Evolutionary conservation across 305 asterid species (phyloP).

Genomic region (Fraxinus angustifolia): DNA sequence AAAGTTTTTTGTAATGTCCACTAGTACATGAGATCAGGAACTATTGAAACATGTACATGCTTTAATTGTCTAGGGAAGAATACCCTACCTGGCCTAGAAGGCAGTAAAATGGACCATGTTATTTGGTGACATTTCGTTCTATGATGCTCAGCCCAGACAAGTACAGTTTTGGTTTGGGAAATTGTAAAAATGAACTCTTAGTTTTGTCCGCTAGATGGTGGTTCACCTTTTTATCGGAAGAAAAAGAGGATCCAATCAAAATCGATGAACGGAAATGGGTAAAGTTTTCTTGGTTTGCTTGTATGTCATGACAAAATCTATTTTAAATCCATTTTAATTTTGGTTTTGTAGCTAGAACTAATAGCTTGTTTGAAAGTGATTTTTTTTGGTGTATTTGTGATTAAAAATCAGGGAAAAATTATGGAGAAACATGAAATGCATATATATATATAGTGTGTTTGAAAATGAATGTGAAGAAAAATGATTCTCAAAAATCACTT

Average conservation of each 20-base stretch:
- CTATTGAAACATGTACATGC: neutral
- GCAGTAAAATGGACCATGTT: neutral
- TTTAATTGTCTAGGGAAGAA: neutral
- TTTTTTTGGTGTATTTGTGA: no score
- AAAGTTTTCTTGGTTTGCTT: neutral
- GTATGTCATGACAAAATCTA: neutral
- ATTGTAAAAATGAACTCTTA: neutral
- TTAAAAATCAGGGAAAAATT: no score
- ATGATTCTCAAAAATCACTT: neutral
- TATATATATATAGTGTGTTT: neutral
- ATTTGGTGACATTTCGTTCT: neutral
- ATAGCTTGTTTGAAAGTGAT: no score
- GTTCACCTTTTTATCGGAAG: no score
- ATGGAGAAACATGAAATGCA: neutral
- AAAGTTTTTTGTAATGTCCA: neutral
- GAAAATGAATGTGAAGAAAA: neutral
- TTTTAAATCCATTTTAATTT: neutral
- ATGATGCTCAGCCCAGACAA: neutral
- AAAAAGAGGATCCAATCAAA: no score
- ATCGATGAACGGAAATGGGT: neutral
- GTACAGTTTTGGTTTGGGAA: neutral
- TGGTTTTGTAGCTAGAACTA: no score
- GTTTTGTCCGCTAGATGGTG: no score
- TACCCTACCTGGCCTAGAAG: neutral
- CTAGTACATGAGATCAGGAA: neutral